phyloP scores from a whole-genome alignment of 2,329 filamentous ascomycete genomes.

The Metarhizium album region DNA sequence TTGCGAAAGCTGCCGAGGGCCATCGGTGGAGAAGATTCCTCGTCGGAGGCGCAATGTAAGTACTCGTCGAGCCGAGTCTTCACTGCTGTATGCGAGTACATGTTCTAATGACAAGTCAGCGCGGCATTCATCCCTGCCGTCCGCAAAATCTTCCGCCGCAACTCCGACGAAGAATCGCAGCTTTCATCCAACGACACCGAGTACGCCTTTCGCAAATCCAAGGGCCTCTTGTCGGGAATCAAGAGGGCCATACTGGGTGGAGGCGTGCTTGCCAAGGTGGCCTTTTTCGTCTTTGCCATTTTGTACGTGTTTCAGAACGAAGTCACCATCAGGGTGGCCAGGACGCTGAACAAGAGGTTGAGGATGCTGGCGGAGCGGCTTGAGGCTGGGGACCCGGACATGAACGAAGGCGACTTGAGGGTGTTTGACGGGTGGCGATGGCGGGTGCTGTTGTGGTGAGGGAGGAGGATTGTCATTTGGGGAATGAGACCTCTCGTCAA shows the following conservation, averaged over 20 bases:
- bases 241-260: conserved; percentile 32
- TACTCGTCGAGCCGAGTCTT: conserved; percentile 6
- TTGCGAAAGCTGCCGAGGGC: conserved; percentile 34
- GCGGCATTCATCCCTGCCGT: conserved; percentile 42
- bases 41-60: conserved; percentile 41
- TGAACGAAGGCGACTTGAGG: conserved; percentile 39
- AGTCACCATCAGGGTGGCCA: conserved; percentile 42
- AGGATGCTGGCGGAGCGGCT: conserved; percentile 36
- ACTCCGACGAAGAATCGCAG: conserved; percentile 25
- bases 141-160: conserved; percentile 39
- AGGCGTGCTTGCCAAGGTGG: conserved; percentile 36
- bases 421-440: conserved; percentile 45
- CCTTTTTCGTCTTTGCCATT: conserved; percentile 45
- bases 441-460: conserved; percentile 39
- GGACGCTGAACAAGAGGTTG: conserved; percentile 38
- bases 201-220: conserved; percentile 43
- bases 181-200: conserved; percentile 40
- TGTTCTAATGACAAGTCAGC: conserved; percentile 18
- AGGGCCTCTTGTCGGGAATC: conserved; percentile 39
- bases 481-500: too few species aligned
- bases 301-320: conserved; percentile 50
- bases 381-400: conserved; percentile 33
- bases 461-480: too few species aligned
- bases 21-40: conserved; percentile 43
- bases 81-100: neutral